These are phyloP conservation scores for Quercus alba DNA, from an alignment of 306 rosid species.

Conservation along the genomic window DNA sequence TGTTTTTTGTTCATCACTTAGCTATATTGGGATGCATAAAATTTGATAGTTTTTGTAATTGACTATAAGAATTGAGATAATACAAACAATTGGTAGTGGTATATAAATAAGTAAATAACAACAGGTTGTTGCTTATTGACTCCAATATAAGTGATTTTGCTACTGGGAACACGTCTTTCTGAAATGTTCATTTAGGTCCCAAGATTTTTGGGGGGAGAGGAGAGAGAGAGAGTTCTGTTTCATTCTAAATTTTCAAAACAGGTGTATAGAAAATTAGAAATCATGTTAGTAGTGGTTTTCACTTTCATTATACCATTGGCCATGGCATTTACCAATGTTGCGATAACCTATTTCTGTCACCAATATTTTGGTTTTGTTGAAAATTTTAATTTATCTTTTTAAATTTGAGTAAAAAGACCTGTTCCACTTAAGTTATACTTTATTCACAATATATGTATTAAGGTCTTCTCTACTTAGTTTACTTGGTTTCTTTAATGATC, in stretches of 20 bases:
- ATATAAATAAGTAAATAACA: no score
- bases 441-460: no score
- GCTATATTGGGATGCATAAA: neutral
- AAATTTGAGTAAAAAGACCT: no score
- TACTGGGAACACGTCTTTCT: no score
- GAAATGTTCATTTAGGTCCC: no score
- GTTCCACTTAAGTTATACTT: no score
- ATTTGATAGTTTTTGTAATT: neutral
- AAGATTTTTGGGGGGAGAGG: no score
- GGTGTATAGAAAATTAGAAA: neutral
- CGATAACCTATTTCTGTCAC: neutral
- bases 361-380: neutral
- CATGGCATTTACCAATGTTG: neutral
- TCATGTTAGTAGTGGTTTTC: neutral
- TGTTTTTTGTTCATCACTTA: neutral
- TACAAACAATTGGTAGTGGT: neutral
- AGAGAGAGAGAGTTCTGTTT: neutral
- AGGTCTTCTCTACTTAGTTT: no score
- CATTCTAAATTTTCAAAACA: neutral
- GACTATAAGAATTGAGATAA: neutral
- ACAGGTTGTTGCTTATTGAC: neutral
- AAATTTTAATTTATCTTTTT: neutral
- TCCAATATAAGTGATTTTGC: no score
- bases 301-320: neutral
- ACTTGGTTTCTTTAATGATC: no score